Percentiles rank a stretch among this genome's conserved stretches.
Conservation (phyloP, 1,284 basidiomycete species). For the Puccinia hordei region DNA sequence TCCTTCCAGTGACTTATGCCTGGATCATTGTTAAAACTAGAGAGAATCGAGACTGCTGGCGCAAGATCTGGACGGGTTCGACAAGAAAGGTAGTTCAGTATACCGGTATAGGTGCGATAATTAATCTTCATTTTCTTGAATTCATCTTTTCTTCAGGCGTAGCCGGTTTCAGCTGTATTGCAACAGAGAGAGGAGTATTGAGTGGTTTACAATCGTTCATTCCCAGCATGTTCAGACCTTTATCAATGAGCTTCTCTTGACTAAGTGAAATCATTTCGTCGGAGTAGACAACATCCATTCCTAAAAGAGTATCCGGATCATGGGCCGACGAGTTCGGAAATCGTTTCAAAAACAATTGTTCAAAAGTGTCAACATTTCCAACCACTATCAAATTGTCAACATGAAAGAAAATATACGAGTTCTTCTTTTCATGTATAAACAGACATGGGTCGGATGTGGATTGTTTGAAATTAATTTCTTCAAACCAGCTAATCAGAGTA, state of each 20-base stretch:
- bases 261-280: neutral
- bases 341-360: neutral
- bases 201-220: neutral
- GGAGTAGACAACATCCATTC: neutral
- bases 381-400: constrained; percentile 13
- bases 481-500: no score
- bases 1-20: neutral
- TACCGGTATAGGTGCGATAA: neutral
- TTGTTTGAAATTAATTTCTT: neutral
- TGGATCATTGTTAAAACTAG: neutral
- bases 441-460: constrained; percentile 2
- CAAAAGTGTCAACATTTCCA: neutral
- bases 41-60: neutral
- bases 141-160: neutral
- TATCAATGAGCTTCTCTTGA: neutral
- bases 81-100: constrained; percentile 2
- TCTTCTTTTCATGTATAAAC: neutral
- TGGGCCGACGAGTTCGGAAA: constrained; percentile 13
- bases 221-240: neutral
- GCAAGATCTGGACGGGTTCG: neutral
- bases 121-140: neutral
- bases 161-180: neutral
- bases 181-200: neutral
- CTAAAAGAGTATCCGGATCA: neutral
- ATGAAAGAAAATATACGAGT: constrained; percentile 7